Percentiles rank a stretch among this genome's conserved stretches.
Evolutionary conservation across 2,329 filamentous ascomycete genomes (phyloP).

Genomic region (Uncinocarpus reesii): DNA sequence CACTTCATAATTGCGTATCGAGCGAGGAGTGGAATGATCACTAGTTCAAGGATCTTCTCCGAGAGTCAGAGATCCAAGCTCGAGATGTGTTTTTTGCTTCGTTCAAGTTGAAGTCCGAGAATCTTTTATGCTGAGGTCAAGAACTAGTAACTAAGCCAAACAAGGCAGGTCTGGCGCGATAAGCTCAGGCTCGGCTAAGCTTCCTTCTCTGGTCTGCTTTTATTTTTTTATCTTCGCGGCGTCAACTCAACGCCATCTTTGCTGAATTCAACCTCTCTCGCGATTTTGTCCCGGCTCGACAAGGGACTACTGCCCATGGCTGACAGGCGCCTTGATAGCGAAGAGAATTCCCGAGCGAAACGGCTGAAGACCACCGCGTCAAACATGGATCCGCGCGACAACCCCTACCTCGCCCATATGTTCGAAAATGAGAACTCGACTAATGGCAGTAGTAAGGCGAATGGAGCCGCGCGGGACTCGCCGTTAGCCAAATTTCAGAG

Average conservation of each 20-base stretch:
- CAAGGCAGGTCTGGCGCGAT: slow-evolving; percentile 22
- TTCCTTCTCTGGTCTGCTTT: slow-evolving; percentile 20
- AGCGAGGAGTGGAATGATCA: too few species aligned
- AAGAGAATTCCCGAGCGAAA: slow-evolving; percentile 43
- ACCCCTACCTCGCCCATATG: slow-evolving; percentile 89
- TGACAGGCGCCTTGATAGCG: slow-evolving; percentile 46
- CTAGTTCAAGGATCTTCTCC: too few species aligned
- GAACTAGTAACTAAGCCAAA: not conserved
- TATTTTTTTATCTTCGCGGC: not conserved
- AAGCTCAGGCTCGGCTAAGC: slow-evolving; percentile 19
- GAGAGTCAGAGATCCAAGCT: too few species aligned
- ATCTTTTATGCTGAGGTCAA: not conserved
- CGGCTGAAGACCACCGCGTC: slow-evolving; percentile 43
- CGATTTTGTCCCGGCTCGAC: slow-evolving; percentile 8
- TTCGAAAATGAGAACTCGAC: slow-evolving; percentile 46
- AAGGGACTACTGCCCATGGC: slow-evolving; percentile 38
- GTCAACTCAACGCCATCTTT: not conserved
- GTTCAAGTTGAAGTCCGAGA: too few species aligned
- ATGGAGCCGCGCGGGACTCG: slow-evolving; percentile 31
- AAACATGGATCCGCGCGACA: slow-evolving; percentile 48
- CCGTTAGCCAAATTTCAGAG: slow-evolving; percentile 59
- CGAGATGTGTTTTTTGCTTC: too few species aligned
- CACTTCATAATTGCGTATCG: slow-evolving; percentile 3
- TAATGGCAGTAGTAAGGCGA: slow-evolving; percentile 23
- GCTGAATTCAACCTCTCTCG: not conserved